phyloP scores from a whole-genome alignment of 169 alveolate species.

The Eimeria sp. region DNA sequence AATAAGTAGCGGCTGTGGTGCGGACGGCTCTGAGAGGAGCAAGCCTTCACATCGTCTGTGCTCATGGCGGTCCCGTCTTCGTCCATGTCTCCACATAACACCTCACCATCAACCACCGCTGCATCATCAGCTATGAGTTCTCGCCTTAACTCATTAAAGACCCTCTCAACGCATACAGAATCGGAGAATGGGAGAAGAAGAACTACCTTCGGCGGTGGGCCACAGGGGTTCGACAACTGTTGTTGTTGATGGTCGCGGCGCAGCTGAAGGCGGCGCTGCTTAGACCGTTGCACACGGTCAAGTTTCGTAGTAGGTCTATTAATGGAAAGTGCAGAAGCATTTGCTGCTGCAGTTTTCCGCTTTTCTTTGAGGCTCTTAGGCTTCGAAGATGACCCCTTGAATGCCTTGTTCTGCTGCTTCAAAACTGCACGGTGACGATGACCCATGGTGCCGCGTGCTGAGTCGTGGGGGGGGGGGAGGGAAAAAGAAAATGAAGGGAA shows the following conservation, averaged over 20 bases:
- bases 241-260: constrained; percentile 43
- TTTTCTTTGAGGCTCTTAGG: constrained; percentile 68
- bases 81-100: not conserved
- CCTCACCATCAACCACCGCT: not conserved
- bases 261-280: constrained; percentile 70
- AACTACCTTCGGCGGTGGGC: constrained; percentile 72
- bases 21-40: not conserved
- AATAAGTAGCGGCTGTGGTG: constrained; percentile 22
- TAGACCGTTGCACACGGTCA: constrained; percentile 59
- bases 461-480: too few species aligned
- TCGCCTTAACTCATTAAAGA: not conserved
- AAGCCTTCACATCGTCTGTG: not conserved
- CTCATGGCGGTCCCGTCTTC: not conserved
- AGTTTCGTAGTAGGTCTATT: constrained; percentile 29
- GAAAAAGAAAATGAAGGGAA: not conserved
- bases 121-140: not conserved
- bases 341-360: constrained; percentile 60
- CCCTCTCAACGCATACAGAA: constrained; percentile 4
- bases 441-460: constrained; percentile 56
- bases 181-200: constrained; percentile 57
- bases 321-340: constrained; percentile 4
- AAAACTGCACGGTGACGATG: constrained; percentile 79
- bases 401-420: constrained; percentile 83
- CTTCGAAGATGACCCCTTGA: constrained; percentile 67
- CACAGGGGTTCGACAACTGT: not conserved